Conservation (phyloP, 2,329 filamentous ascomycete species). For the Cercospora berteroae region DNA sequence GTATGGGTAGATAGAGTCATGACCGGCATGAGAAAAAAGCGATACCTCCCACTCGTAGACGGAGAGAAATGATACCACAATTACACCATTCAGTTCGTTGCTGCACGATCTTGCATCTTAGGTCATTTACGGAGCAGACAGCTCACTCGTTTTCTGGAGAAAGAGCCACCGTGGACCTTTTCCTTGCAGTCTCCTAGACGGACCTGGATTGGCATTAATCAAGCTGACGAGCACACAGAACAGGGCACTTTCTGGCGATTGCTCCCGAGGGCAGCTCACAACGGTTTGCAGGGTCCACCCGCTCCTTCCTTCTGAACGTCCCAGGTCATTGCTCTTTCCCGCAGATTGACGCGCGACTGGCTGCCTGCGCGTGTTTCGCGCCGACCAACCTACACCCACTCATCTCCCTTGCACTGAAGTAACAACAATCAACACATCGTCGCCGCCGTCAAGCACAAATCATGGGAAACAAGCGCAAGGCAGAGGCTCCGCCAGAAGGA, state of each 20-base stretch:
- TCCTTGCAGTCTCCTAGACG: not conserved
- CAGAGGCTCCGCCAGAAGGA: not conserved
- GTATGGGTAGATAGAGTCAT: slow-evolving; percentile 13
- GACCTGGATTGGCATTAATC: not conserved
- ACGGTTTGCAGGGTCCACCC: not conserved
- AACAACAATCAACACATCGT: not conserved
- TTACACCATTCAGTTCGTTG: not conserved
- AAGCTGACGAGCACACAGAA: not conserved
- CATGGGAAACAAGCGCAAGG: slow-evolving; percentile 6
- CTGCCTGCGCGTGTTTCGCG: not conserved
- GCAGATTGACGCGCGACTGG: not conserved
- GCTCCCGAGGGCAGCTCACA: not conserved
- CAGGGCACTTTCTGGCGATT: not conserved
- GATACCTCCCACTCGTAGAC: slow-evolving; percentile 8
- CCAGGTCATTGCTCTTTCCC: not conserved
- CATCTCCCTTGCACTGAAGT: not conserved
- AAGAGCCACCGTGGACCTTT: not conserved
- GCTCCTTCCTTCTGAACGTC: not conserved
- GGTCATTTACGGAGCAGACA: not conserved
- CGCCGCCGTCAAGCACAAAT: not conserved
- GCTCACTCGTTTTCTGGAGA: not conserved
- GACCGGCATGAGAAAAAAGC: slow-evolving; percentile 13
- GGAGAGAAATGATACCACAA: slow-evolving; percentile 1
- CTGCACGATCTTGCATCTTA: not conserved
- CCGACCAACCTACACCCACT: not conserved